Percentiles rank a stretch among this genome's conserved stretches.
These are phyloP conservation scores for Dissoconium aciculare DNA, from an alignment of 2,329 filamentous ascomycete genomes.

Conservation along the genomic window DNA sequence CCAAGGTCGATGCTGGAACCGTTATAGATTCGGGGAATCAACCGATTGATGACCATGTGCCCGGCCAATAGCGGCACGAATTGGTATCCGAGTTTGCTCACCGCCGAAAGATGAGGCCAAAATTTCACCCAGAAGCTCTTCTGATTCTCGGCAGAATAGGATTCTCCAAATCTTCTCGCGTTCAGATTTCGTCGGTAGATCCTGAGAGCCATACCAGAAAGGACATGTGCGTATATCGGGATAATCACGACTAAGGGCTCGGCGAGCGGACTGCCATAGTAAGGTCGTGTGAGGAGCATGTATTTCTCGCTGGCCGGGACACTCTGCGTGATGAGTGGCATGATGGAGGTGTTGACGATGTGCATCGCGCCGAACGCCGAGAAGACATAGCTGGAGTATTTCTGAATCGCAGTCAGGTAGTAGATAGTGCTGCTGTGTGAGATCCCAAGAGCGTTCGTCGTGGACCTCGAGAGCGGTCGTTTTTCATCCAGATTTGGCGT, in stretches of 20 bases:
- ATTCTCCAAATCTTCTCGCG: slow-evolving; percentile 59
- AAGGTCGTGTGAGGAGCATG: slow-evolving; percentile 76
- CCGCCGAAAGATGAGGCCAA: slow-evolving; percentile 60
- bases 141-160: slow-evolving; percentile 34
- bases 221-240: slow-evolving; percentile 61
- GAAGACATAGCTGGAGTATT: slow-evolving; percentile 78
- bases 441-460: slow-evolving; percentile 36
- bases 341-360: slow-evolving; percentile 64
- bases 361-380: slow-evolving; percentile 63
- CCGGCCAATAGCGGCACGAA: slow-evolving; percentile 50
- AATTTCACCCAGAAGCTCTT: slow-evolving; percentile 20
- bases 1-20: slow-evolving; percentile 74
- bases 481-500: slow-evolving; percentile 7
- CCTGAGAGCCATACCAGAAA: slow-evolving; percentile 62
- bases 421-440: slow-evolving; percentile 59
- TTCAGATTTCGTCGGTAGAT: slow-evolving; percentile 59
- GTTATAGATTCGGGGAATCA: slow-evolving; percentile 59
- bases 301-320: slow-evolving; percentile 66
- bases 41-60: slow-evolving; percentile 63
- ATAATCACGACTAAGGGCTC: slow-evolving; percentile 68
- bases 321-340: slow-evolving; percentile 60
- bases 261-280: slow-evolving; percentile 71
- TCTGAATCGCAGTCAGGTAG: slow-evolving; percentile 65
- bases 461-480: slow-evolving; percentile 15
- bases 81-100: slow-evolving; percentile 57